Evolutionary conservation across 2,329 filamentous ascomycete genomes (phyloP).

Genomic region (Fusarium sp.): DNA sequence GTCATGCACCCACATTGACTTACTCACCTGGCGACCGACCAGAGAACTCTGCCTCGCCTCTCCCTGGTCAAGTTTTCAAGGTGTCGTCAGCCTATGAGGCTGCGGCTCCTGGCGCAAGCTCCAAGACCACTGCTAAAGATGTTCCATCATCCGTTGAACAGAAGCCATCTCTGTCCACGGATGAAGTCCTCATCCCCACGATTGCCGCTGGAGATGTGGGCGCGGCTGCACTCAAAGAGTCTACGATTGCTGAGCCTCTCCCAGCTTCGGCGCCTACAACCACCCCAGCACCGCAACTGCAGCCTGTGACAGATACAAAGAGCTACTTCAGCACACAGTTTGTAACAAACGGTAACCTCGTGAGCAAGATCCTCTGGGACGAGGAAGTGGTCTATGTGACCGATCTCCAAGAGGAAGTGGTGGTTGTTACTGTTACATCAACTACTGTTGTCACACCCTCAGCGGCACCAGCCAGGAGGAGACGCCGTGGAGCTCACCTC

Average conservation of each 20-base stretch:
- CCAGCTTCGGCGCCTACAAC: slow-evolving; percentile 23
- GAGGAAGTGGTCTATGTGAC: slow-evolving; percentile 64
- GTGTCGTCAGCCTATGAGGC: slow-evolving; percentile 37
- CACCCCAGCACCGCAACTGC: slow-evolving; percentile 39
- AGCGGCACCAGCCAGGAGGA: slow-evolving; percentile 22
- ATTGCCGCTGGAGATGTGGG: slow-evolving; percentile 9
- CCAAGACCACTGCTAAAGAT: slow-evolving; percentile 7
- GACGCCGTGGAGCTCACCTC: slow-evolving; percentile 46
- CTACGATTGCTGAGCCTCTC: neutral
- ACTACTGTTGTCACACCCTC: slow-evolving; percentile 35
- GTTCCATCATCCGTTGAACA: slow-evolving; percentile 12
- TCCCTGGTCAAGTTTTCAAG: slow-evolving; percentile 56
- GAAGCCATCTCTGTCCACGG: slow-evolving; percentile 3
- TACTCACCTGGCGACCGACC: slow-evolving; percentile 50
- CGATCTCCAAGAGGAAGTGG: slow-evolving; percentile 50
- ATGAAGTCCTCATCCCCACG: slow-evolving; percentile 11
- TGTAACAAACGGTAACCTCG: slow-evolving; percentile 57
- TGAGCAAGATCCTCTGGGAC: slow-evolving; percentile 66
- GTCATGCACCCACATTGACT: slow-evolving; percentile 40
- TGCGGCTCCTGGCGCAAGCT: slow-evolving; percentile 23
- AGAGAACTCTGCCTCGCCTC: slow-evolving; percentile 44
- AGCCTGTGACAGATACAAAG: slow-evolving; percentile 44
- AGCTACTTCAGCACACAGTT: slow-evolving; percentile 60
- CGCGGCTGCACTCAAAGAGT: slow-evolving; percentile 16
- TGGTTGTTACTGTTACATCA: slow-evolving; percentile 51